Conservation (phyloP, 768 basidiomycete species). For the Lactifluus hygrophoroides region DNA sequence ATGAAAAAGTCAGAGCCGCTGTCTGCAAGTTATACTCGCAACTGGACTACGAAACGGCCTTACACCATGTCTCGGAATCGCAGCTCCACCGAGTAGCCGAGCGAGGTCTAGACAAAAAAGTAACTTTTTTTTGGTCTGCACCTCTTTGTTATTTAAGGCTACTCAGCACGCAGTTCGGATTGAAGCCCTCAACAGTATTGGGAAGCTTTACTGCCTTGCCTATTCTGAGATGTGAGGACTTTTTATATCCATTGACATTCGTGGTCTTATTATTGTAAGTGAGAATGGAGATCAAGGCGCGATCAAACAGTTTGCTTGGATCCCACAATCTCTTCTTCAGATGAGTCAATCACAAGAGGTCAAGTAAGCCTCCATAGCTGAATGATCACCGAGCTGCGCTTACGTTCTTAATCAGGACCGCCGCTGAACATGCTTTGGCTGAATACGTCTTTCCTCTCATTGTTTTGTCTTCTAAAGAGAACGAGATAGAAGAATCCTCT, state of each 20-base stretch:
- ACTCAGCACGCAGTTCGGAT: slow-evolving; percentile 48
- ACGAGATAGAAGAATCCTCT: slow-evolving; percentile 62
- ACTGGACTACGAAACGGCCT: slow-evolving; percentile 83
- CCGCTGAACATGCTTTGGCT: slow-evolving; percentile 60
- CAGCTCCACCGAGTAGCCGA: slow-evolving; percentile 59
- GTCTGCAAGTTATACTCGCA: slow-evolving; percentile 74
- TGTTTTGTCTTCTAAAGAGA: slow-evolving; percentile 36
- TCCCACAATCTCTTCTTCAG: slow-evolving; percentile 66
- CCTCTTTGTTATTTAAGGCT: neutral
- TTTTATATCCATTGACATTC: neutral
- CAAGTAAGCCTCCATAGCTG: slow-evolving; percentile 34
- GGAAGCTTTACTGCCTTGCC: slow-evolving; percentile 70
- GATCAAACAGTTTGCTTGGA: slow-evolving; percentile 83
- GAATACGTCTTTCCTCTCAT: slow-evolving; percentile 78
- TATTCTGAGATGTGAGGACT: slow-evolving; percentile 74
- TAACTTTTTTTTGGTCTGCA: slow-evolving; percentile 25
- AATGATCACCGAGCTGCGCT: neutral
- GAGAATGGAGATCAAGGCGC: slow-evolving; percentile 72
- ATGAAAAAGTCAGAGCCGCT: slow-evolving; percentile 84
- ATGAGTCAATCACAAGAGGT: slow-evolving; percentile 47
- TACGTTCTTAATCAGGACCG: slow-evolving; percentile 31
- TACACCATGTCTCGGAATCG: slow-evolving; percentile 65
- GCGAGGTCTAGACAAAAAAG: slow-evolving; percentile 82
- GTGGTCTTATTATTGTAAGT: slow-evolving; percentile 33
- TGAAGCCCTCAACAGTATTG: slow-evolving; percentile 72